A percentile compares a stretch with the other conserved stretches of the same genome.
Conservation (phyloP, 108 stramenopile species). For the Tribonema minus region DNA sequence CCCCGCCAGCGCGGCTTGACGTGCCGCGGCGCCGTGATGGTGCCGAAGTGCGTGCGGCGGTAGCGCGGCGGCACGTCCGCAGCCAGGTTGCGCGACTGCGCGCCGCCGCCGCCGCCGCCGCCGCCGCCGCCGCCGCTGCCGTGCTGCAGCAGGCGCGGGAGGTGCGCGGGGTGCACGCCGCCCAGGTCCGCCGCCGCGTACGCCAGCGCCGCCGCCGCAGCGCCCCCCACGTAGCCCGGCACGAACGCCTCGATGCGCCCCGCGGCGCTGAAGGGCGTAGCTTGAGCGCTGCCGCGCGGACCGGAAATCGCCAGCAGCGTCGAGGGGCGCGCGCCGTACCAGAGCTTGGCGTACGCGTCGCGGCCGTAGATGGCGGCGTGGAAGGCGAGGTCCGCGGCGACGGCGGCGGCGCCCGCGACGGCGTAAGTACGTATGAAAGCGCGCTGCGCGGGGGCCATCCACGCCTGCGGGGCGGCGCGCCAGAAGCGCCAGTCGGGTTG, state of each 20-base stretch:
- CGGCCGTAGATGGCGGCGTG: background rate
- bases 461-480: background rate
- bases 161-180: background rate
- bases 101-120: background rate
- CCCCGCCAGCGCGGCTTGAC: too few species aligned
- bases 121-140: background rate
- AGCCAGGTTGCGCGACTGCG: background rate
- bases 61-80: background rate
- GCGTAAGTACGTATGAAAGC: background rate
- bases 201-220: background rate
- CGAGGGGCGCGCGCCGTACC: background rate
- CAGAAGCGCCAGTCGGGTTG: background rate
- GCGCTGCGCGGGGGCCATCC: background rate
- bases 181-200: background rate
- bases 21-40: too few species aligned
- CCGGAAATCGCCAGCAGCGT: too few species aligned
- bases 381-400: background rate
- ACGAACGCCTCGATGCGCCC: background rate
- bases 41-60: background rate
- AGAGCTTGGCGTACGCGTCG: background rate
- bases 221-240: background rate
- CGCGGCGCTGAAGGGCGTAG: too few species aligned
- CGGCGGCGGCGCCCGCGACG: background rate
- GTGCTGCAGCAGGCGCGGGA: too few species aligned
- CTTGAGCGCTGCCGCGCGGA: too few species aligned